phyloP scores from a whole-genome alignment of 257 asterid genomes.

The Capsicum baccatum region DNA sequence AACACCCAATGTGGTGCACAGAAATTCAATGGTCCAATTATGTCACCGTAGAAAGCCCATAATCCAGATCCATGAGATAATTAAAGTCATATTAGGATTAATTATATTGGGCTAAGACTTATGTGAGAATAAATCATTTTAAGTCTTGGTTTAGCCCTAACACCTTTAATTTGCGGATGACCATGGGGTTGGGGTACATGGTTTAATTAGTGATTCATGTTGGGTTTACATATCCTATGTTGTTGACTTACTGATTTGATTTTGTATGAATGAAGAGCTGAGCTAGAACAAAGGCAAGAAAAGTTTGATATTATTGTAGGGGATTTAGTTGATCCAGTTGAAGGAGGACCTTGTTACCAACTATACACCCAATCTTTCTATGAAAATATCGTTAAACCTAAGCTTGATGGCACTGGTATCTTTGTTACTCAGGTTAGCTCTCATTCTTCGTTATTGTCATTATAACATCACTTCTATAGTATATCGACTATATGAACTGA shows the following conservation, averaged over 20 bases:
- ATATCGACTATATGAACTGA: background rate
- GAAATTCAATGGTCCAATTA: background rate
- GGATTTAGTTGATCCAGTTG: constrained; percentile 95
- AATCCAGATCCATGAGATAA: background rate
- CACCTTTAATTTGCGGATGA: background rate
- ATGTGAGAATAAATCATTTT: background rate
- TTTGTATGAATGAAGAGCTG: constrained; percentile 53
- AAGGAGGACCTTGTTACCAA: constrained; percentile 98
- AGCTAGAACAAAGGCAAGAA: constrained; percentile 73
- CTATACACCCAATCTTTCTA: constrained; percentile 88
- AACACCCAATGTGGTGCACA: background rate
- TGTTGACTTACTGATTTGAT: background rate
- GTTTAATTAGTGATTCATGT: background rate
- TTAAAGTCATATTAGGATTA: background rate
- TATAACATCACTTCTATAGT: background rate
- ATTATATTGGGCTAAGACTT: background rate
- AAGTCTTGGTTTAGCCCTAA: background rate
- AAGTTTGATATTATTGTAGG: constrained; percentile 87
- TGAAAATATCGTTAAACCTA: constrained; percentile 76
- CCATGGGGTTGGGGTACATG: background rate
- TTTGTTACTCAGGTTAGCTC: constrained; percentile 81
- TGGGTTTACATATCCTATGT: background rate
- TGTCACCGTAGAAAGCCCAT: background rate
- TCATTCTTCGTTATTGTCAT: background rate
- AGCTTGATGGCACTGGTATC: constrained; percentile 75